Base-by-base conservation (phyloP, 148 eudicot genomes). In the Amaranthus cruentus region DNA sequence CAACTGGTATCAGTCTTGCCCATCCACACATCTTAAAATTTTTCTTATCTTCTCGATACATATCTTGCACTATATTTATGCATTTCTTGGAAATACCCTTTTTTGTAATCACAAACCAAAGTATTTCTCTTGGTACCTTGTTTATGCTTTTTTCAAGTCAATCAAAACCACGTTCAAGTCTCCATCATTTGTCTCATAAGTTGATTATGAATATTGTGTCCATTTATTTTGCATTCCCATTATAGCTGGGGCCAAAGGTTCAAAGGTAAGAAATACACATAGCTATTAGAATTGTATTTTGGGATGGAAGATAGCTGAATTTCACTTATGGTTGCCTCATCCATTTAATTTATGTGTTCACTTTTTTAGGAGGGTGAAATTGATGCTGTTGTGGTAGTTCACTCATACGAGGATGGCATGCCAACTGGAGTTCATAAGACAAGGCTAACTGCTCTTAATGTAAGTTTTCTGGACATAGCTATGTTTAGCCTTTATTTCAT, bases 381-480 rank as follows among this genome's bases (percentile, higher is more conserved):
- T 76, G 97, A 95, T 76, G 93, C 89, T 73, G 79, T 81, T 72
- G 86, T 79, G 64, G 82, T 83, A 75, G 94, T 95, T 81, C 96
- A 92, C 78, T 95, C 99, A 62, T 92, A 92, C 58, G 99, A 95
- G 72, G 99, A 95, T 63, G 88, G 96, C 68, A 73, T 85, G 89
- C 89, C 92, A 77, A 83, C 90, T 79, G 89, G 83, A 77, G 90
- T 85, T 70, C 96, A 95, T 78, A 95, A 85, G 83, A 92, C 92
- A 43, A 87, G 85, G 76, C 90, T 95, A 77, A 90, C 99, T 62
- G 91, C 99, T 79, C 96, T 95, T 56, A 95, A 92, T 84, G 99
- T 92, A 85, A 78, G 86, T 52, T 57, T 56, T 50, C 72, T 47
- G 54, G 15, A 56, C 15, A 54, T 48, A 3, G 10, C 48, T 50